Conservation (phyloP, 1,139 yeast species). For the Scheffersomyces titani region DNA sequence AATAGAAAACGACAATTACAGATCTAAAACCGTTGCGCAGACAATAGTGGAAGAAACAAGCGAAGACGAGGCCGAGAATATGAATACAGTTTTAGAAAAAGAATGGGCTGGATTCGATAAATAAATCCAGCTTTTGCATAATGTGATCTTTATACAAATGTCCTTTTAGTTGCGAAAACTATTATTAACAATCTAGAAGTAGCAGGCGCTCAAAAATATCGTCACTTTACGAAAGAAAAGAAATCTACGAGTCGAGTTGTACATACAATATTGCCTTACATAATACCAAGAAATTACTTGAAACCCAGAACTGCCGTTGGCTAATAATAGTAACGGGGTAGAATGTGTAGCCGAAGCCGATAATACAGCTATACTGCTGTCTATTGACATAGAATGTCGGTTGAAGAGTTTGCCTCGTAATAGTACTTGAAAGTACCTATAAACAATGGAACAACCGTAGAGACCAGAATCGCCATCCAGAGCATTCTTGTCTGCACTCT, state of each 20-base stretch:
- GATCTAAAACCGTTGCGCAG: not conserved
- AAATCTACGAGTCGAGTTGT: not conserved
- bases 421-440: not conserved
- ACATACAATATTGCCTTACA: not conserved
- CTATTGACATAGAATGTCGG: not conserved
- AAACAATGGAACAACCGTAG: not conserved
- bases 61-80: constrained; percentile 2
- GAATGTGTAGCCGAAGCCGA: not conserved
- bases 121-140: not conserved
- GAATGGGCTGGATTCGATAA: not conserved
- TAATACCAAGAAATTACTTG: not conserved
- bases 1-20: not conserved
- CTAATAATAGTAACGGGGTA: not conserved
- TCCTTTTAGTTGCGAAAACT: not conserved
- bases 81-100: not conserved
- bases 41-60: constrained; percentile 1
- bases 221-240: not conserved
- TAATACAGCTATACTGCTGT: not conserved
- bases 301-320: not conserved
- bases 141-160: no score
- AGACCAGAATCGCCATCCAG: not conserved
- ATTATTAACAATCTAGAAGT: not conserved
- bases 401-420: not conserved
- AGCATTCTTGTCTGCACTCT: not conserved
- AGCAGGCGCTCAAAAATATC: not conserved